Conservation (phyloP, 2,329 filamentous ascomycete genomes). For the Colletotrichum echinochloae region DNA sequence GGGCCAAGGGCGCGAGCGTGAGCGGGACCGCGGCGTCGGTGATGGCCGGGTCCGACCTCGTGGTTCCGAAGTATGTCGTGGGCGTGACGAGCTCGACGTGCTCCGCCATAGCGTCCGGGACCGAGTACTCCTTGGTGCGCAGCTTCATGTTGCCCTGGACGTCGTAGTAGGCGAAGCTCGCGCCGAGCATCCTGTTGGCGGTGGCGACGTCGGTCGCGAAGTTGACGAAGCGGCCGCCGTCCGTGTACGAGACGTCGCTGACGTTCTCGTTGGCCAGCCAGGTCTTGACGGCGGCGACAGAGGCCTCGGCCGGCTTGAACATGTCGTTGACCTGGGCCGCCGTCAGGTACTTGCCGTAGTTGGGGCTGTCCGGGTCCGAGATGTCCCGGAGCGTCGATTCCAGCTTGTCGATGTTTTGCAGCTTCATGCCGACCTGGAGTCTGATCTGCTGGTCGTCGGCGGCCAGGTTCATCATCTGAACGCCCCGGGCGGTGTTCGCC, state of each 20-base stretch:
- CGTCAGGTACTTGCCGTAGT: constrained; percentile 46
- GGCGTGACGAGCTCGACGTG: constrained; percentile 60
- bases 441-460: constrained; percentile 39
- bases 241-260: constrained; percentile 37
- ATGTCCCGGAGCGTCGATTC: constrained; percentile 44
- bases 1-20: constrained; percentile 11
- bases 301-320: constrained; percentile 43
- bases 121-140: constrained; percentile 45
- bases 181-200: constrained; percentile 54
- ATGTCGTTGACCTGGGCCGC: constrained; percentile 43
- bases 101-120: constrained; percentile 50
- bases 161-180: constrained; percentile 57
- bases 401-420: constrained; percentile 45
- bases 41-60: constrained; percentile 34
- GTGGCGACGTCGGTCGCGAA: constrained; percentile 51
- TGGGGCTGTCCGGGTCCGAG: constrained; percentile 44
- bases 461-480: constrained; percentile 38
- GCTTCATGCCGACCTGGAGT: constrained; percentile 42
- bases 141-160: constrained; percentile 52
- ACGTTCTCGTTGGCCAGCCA: constrained; percentile 43
- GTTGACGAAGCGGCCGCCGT: constrained; percentile 46
- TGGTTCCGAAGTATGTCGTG: constrained; percentile 59
- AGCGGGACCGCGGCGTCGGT: constrained; percentile 15
- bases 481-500: constrained; percentile 30
- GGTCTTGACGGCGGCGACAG: constrained; percentile 42